These are phyloP conservation scores for Trichophyton schoenleinii DNA, from an alignment of 2,329 filamentous ascomycete species.

Conservation along the genomic window DNA sequence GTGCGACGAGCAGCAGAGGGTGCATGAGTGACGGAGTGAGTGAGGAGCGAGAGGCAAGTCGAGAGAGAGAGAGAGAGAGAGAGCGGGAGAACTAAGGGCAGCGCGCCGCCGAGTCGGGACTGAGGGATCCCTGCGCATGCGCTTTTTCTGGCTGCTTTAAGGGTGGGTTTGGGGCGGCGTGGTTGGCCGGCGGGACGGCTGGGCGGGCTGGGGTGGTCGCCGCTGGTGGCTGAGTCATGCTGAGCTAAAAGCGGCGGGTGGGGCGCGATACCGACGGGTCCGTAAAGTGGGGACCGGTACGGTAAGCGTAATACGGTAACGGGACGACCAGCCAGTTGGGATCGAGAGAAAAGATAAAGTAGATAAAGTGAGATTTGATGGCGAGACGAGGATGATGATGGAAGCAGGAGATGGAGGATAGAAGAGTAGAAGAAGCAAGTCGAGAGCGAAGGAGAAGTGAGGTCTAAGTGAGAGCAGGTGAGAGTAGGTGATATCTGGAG, in stretches of 20 bases:
- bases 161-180: not conserved
- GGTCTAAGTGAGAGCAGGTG: not conserved
- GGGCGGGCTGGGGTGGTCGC: not conserved
- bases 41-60: no score
- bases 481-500: no score
- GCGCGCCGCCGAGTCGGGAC: not conserved
- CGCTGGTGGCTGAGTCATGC: not conserved
- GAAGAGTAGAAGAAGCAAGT: no score
- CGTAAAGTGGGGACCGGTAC: no score
- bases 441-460: no score
- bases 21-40: no score
- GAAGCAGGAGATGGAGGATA: not conserved
- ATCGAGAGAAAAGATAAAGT: not conserved
- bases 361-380: not conserved
- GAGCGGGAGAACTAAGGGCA: not conserved
- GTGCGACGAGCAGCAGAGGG: not conserved
- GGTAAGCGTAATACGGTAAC: not conserved
- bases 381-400: not conserved
- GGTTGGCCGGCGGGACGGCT: not conserved
- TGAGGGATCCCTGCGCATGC: not conserved
- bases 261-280: not conserved
- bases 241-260: not conserved
- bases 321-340: not conserved
- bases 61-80: no score
- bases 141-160: constrained; percentile 5